These are phyloP conservation scores for Citrus inodora DNA, from an alignment of 345 rosid genomes.

Conservation along the genomic window DNA sequence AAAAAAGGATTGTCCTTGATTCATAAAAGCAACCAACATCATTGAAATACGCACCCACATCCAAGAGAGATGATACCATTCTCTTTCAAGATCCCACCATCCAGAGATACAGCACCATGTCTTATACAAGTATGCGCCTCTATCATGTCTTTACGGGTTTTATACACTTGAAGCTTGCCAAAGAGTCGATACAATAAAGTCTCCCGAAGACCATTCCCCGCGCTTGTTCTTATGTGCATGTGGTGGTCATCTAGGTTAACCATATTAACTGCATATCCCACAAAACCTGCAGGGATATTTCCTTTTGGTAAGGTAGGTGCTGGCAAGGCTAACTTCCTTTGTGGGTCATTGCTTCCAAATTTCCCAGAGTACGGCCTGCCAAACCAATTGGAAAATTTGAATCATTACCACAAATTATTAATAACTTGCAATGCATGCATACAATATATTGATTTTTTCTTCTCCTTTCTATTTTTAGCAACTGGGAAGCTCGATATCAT, in stretches of 20 bases:
- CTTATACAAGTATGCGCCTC: constrained; percentile 35
- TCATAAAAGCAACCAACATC: not conserved
- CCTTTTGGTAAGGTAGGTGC: constrained; percentile 40
- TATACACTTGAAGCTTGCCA: constrained; percentile 55
- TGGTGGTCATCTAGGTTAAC: constrained; percentile 30
- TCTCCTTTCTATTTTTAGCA: not conserved
- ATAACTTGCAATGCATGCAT: not conserved
- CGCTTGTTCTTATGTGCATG: constrained; percentile 11
- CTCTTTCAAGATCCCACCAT: constrained; percentile 53
- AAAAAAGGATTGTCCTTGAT: too few relatives aligned
- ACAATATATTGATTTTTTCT: not conserved
- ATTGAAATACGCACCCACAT: constrained; percentile 29
- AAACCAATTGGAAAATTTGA: not conserved
- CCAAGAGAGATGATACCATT: constrained; percentile 43
- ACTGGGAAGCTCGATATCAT: not conserved
- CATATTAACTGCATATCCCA: constrained; percentile 71
- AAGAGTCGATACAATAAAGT: constrained; percentile 51
- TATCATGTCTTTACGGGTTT: constrained; percentile 36
- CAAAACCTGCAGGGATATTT: constrained; percentile 40
- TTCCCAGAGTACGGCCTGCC: constrained; percentile 33
- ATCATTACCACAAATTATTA: not conserved
- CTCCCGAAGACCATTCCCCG: constrained; percentile 54
- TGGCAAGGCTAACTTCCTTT: constrained; percentile 43
- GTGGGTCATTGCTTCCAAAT: constrained; percentile 29
- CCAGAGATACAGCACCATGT: constrained; percentile 50